A percentile compares a stretch with the other conserved stretches of the same genome.
Conservation (phyloP, 805 yeast species). For the Kluyveromyces lactis region DNA sequence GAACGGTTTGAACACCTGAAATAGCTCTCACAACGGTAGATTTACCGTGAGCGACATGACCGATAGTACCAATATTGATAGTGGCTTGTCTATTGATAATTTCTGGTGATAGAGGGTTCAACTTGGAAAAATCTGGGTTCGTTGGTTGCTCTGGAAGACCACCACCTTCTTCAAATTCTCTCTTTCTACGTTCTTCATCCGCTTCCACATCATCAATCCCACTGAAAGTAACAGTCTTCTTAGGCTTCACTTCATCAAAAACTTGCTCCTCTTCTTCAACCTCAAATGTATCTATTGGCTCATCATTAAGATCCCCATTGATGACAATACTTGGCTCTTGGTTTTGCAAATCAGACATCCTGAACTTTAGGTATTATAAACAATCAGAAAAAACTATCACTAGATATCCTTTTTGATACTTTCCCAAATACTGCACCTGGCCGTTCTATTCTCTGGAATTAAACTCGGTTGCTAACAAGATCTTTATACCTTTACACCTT, state of each 20-base stretch:
- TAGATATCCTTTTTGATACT: background rate
- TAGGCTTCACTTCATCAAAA: slow-evolving; percentile 35
- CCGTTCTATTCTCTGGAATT: too few species aligned
- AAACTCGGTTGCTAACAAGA: too few species aligned
- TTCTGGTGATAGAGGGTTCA: slow-evolving; percentile 89
- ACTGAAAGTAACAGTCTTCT: slow-evolving; percentile 81
- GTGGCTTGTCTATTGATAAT: slow-evolving; percentile 99
- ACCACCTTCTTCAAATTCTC: slow-evolving; percentile 96
- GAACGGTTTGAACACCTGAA: slow-evolving; percentile 97
- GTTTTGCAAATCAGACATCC: slow-evolving; percentile 77
- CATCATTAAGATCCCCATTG: slow-evolving; percentile 50
- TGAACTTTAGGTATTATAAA: slow-evolving; percentile 1
- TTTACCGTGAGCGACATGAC: slow-evolving; percentile 95
- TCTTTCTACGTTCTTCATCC: slow-evolving; percentile 67
- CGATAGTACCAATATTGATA: slow-evolving; percentile 94
- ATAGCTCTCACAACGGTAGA: slow-evolving; percentile 91
- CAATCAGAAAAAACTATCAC: background rate
- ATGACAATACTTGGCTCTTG: slow-evolving; percentile 81
- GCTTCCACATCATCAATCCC: slow-evolving; percentile 54
- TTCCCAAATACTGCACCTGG: too few species aligned
- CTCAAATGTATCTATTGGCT: slow-evolving; percentile 23
- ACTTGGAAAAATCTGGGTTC: slow-evolving; percentile 68
- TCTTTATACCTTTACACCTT: too few species aligned
- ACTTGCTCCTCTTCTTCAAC: slow-evolving; percentile 24
- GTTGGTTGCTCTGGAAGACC: slow-evolving; percentile 96